Conservation (phyloP, 164 flowering plant species). For the Sextonia rubra region DNA sequence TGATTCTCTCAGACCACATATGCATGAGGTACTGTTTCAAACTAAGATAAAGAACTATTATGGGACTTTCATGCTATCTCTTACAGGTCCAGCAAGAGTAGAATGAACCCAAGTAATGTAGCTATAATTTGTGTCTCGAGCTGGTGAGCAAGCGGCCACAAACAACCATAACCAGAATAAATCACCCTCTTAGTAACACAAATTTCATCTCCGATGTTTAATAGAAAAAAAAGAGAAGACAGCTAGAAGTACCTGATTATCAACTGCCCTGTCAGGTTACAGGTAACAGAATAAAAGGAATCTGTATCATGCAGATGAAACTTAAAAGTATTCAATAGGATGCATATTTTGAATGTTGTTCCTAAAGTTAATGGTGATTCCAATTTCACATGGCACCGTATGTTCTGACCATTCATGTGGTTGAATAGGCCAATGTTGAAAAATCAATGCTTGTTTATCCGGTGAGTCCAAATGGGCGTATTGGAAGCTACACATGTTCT, state of each 20-base stretch:
- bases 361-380: too few relatives aligned
- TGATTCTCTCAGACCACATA: background rate
- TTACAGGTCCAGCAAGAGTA: constrained; percentile 40
- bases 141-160: constrained; percentile 40
- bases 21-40: background rate
- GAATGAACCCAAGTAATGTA: constrained; percentile 45
- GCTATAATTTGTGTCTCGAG: constrained; percentile 26
- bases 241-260: constrained; percentile 34
- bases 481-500: background rate
- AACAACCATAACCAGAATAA: constrained; percentile 20
- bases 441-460: too few relatives aligned
- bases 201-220: background rate
- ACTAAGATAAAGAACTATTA: background rate
- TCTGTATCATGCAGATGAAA: background rate
- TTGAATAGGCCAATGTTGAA: too few relatives aligned
- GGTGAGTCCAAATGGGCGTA: background rate
- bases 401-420: too few relatives aligned
- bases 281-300: constrained; percentile 1
- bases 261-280: constrained; percentile 33
- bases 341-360: too few relatives aligned
- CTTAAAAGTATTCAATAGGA: background rate
- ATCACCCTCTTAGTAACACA: background rate
- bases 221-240: background rate
- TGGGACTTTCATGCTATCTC: background rate
- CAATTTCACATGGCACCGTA: too few relatives aligned